phyloP scores from a whole-genome alignment of 495 filamentous ascomycete species.

The Podospora pseudocomata region DNA sequence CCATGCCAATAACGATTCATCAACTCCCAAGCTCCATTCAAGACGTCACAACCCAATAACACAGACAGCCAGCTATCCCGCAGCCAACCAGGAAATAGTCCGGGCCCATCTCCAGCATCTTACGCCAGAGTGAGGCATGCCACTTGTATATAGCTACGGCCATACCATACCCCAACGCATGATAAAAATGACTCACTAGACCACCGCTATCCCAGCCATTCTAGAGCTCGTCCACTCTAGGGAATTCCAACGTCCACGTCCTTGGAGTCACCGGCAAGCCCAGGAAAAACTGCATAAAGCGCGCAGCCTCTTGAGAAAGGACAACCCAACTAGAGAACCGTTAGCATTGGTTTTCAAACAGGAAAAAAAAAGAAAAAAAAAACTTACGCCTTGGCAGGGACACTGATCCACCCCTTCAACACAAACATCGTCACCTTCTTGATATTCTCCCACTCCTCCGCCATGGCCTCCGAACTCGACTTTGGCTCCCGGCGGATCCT shows the following conservation, averaged over 20 bases:
- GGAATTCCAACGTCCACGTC: slow-evolving; percentile 58
- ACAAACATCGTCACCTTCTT: slow-evolving; percentile 61
- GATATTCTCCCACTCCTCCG: slow-evolving; percentile 59
- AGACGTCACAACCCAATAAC: no score
- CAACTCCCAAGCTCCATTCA: no score
- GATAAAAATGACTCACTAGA: not conserved
- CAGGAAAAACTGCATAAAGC: slow-evolving; percentile 74
- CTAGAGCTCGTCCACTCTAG: slow-evolving; percentile 52
- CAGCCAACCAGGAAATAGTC: no score
- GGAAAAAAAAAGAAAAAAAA: not conserved
- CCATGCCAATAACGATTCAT: no score
- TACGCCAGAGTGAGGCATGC: no score
- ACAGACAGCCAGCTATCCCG: no score
- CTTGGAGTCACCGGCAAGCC: slow-evolving; percentile 69
- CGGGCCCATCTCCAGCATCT: no score
- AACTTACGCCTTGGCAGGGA: slow-evolving; percentile 72
- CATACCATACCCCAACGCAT: not conserved
- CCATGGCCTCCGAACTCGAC: slow-evolving; percentile 49
- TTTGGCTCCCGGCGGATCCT: slow-evolving; percentile 34
- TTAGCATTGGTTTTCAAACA: slow-evolving; percentile 19
- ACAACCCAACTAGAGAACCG: slow-evolving; percentile 56
- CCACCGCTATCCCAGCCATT: not conserved
- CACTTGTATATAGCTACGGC: not conserved
- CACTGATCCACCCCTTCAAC: slow-evolving; percentile 61
- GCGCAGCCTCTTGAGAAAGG: slow-evolving; percentile 51